Conservation (phyloP, 768 basidiomycete species). For the Macrocybe gigantea region DNA sequence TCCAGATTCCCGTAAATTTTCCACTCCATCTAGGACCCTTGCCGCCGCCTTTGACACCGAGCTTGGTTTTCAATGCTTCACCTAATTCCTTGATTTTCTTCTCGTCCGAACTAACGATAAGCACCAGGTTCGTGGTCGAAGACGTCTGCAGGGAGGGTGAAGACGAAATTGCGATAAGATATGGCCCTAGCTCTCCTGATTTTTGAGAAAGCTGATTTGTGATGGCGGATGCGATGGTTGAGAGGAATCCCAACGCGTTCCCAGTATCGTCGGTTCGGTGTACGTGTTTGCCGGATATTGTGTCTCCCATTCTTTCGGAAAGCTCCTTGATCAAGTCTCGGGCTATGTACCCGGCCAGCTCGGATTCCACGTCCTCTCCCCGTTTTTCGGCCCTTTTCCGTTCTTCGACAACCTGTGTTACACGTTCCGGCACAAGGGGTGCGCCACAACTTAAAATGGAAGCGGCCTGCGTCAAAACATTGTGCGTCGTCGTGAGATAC, state of each 20-base stretch:
- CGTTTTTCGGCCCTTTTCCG: slow-evolving; percentile 64
- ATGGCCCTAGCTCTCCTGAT: slow-evolving; percentile 13
- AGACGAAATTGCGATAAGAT: slow-evolving; percentile 44
- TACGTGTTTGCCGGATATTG: slow-evolving; percentile 39
- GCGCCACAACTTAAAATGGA: slow-evolving; percentile 63
- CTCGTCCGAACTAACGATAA: slow-evolving; percentile 58
- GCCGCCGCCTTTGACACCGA: slow-evolving; percentile 72
- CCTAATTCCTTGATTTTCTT: slow-evolving; percentile 53
- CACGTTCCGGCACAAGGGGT: slow-evolving; percentile 61
- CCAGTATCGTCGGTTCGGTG: slow-evolving; percentile 58
- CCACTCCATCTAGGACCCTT: slow-evolving; percentile 76
- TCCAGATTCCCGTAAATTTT: slow-evolving; percentile 64
- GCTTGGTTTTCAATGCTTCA: slow-evolving; percentile 47
- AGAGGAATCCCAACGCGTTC: slow-evolving; percentile 56
- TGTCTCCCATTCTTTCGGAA: slow-evolving; percentile 15
- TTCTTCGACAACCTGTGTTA: slow-evolving; percentile 60
- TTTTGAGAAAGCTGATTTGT: slow-evolving; percentile 12
- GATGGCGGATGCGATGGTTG: slow-evolving; percentile 48
- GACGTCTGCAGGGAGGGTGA: slow-evolving; percentile 51
- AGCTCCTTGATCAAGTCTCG: slow-evolving; percentile 32
- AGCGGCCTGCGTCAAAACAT: slow-evolving; percentile 48
- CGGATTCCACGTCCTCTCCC: slow-evolving; percentile 60
- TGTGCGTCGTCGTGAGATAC: slow-evolving; percentile 55
- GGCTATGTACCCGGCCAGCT: slow-evolving; percentile 51
- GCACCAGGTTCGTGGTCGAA: slow-evolving; percentile 45